These are phyloP conservation scores for Komagataella mondaviorum DNA, from an alignment of 805 yeast species.

Conservation along the genomic window DNA sequence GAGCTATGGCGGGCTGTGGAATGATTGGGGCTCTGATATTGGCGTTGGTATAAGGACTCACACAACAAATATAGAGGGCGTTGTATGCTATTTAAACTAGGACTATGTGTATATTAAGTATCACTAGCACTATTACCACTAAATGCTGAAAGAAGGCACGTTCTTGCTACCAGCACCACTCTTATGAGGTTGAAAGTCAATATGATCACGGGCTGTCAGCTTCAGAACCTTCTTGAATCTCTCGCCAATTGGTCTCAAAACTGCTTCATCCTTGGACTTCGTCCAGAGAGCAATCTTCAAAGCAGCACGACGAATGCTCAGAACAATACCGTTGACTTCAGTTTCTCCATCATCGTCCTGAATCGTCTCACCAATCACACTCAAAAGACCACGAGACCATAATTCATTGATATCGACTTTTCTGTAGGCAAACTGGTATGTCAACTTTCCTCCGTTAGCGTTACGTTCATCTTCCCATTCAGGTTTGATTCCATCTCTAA, in stretches of 20 bases:
- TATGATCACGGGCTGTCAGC: constrained; percentile 56
- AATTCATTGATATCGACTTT: constrained; percentile 63
- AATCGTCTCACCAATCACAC: constrained; percentile 91
- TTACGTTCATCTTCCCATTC: constrained; percentile 96
- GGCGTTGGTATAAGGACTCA: constrained; percentile 1
- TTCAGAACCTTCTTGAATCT: constrained; percentile 77
- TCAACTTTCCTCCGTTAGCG: constrained; percentile 91
- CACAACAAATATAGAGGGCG: neutral
- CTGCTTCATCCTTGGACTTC: constrained; percentile 50
- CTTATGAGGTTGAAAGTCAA: constrained; percentile 63
- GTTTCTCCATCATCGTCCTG: constrained; percentile 50
- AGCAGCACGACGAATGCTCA: constrained; percentile 72
- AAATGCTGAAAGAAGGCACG: neutral
- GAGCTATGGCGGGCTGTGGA: neutral
- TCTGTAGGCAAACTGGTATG: constrained; percentile 58
- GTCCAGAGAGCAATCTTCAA: constrained; percentile 92
- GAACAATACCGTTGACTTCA: constrained; percentile 90
- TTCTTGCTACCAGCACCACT: neutral
- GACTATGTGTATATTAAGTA: neutral
- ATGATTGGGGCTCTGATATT: neutral
- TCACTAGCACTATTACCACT: neutral
- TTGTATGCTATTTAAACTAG: neutral
- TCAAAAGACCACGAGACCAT: constrained; percentile 82
- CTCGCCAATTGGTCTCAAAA: constrained; percentile 67
- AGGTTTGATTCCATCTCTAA: constrained; percentile 88